Evolutionary conservation across 73 alveolate species (phyloP).

Genomic region (Paramecium octaurelia): DNA sequence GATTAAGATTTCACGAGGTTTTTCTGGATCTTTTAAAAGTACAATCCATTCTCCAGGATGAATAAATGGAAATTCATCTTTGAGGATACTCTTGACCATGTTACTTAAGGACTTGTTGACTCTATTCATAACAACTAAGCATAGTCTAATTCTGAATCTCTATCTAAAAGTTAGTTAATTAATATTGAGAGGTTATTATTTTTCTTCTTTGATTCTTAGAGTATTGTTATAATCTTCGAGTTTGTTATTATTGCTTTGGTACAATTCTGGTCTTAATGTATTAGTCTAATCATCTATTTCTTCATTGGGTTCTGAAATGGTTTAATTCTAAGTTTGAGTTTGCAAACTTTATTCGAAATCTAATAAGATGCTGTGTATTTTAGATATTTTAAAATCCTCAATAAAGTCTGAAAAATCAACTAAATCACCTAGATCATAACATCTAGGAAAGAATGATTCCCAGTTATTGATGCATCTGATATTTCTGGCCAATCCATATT

Average conservation of each 20-base stretch:
- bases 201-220: slow-evolving; percentile 30
- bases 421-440: slow-evolving; percentile 82
- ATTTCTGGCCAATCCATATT: slow-evolving; percentile 77
- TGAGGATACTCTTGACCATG: neutral
- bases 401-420: slow-evolving; percentile 80
- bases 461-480: slow-evolving; percentile 69
- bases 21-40: slow-evolving; percentile 7
- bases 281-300: neutral
- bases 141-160: slow-evolving; percentile 4
- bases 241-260: neutral
- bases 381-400: slow-evolving; percentile 74
- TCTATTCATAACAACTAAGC: neutral
- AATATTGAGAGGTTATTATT: neutral
- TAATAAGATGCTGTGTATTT: neutral
- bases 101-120: neutral
- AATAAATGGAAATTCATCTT: slow-evolving; percentile 32
- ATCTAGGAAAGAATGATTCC: slow-evolving; percentile 84
- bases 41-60: slow-evolving; percentile 48
- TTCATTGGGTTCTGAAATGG: neutral
- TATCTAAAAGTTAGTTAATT: neutral
- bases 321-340: neutral
- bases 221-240: neutral
- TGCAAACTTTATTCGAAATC: neutral
- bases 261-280: neutral
- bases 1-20: neutral